Evolutionary conservation across 768 basidiomycete species (phyloP), one percentile per base, ranked within the genome.

Genomic region (Kwoniella shandongensis): DNA sequence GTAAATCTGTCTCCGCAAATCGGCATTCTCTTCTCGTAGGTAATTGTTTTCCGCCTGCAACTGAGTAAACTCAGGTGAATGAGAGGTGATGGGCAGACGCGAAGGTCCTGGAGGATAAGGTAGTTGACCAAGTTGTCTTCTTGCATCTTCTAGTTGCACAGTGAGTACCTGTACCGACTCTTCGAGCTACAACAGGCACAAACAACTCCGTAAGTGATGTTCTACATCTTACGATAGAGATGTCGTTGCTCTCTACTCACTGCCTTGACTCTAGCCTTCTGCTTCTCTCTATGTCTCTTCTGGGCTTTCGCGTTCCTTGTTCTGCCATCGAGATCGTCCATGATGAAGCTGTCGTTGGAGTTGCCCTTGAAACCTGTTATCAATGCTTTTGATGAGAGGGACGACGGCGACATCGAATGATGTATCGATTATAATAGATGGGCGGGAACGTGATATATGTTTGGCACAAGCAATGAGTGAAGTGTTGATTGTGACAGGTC

Each of bases 301-400:
- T 76, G 74, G 2, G 74, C 72, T 47, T 73, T 76, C 5, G 74
- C 74, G 48, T 76, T 76, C 29, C 72, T 54, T 17, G 71, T 66
- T 30, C 74, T 49, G 29, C 66, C 66, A 45, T 72, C 73, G 25
- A 64, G 60, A 44, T 72, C 73, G 7, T 70, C 70, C 42, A 54
- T 44, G 22, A 59, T 47, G 26, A 55, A 52, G 38, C 47, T 18
- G 2, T 38, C 22, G 29, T 49, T 44, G 5, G 47, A 41, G 44
- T 51, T 48, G 17, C 56, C 46, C 44, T 58, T 58, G 56, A 58
- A 45, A 35, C 42, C 42, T 3, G 41, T 51, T 22, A 51, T 36
- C 41, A 58, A 38, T n/a, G 56, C 39, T 26, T 58, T 58, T n/a
- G 56, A 40, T 2, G 56, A 58, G 20, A 58, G 35, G 20, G 56